These are phyloP conservation scores for Lyophyllum semitale DNA, from an alignment of 768 basidiomycete species.

Conservation along the genomic window DNA sequence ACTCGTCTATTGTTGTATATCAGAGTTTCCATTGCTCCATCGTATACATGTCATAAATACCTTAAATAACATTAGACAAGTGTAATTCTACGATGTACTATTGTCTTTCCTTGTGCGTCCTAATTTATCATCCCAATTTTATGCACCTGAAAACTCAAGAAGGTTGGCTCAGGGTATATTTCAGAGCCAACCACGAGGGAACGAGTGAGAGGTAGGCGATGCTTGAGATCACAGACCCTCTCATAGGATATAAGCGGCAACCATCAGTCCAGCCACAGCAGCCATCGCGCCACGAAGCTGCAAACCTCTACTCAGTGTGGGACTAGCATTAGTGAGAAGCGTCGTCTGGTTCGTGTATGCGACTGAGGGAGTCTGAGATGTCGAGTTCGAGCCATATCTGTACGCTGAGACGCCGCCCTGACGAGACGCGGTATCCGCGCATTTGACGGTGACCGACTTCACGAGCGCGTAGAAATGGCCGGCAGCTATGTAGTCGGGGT, in stretches of 20 bases:
- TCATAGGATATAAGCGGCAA: conserved; percentile 22
- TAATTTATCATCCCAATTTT: background rate
- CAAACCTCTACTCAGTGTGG: conserved; percentile 5
- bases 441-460: conserved; percentile 63
- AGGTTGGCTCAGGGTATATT: background rate
- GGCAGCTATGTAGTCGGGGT: conserved; percentile 74
- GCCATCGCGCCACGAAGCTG: conserved; percentile 21
- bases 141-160: background rate
- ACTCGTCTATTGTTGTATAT: background rate
- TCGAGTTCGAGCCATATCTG: conserved; percentile 58
- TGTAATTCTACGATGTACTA: conserved; percentile 5
- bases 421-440: conserved; percentile 50
- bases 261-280: conserved; percentile 23
- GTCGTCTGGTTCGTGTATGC: conserved; percentile 60
- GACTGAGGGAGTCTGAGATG: conserved; percentile 53
- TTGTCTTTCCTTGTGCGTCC: conserved; percentile 4
- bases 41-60: no score
- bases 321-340: conserved; percentile 48
- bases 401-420: conserved; percentile 59
- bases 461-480: conserved; percentile 75
- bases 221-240: background rate
- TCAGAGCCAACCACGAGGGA: background rate
- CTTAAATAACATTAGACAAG: conserved; percentile 8
- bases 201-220: background rate
- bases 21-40: background rate